phyloP scores from a whole-genome alignment of 2,329 filamentous ascomycete genomes.

The Trichoderma sp. region DNA sequence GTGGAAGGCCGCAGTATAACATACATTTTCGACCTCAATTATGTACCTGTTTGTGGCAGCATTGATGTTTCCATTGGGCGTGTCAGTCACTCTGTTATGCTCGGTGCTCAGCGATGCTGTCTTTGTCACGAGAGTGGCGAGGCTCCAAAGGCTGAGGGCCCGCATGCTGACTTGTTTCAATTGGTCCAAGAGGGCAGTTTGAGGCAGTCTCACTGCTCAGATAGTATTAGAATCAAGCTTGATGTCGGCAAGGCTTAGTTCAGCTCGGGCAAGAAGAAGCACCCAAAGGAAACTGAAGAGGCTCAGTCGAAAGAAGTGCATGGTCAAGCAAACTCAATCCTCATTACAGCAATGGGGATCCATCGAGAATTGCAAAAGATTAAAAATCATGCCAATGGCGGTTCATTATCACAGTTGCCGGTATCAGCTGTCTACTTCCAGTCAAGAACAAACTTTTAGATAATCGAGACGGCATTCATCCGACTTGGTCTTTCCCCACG shows the following conservation, averaged over 20 bases:
- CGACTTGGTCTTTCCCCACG: slow-evolving; percentile 8
- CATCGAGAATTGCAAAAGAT: neutral
- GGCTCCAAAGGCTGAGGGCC: neutral
- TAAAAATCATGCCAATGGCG: neutral
- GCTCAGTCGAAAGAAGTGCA: neutral
- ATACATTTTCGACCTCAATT: slow-evolving; percentile 29
- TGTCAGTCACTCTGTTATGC: neutral
- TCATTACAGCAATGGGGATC: neutral
- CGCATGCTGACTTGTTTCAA: slow-evolving; percentile 3
- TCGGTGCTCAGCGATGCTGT: neutral
- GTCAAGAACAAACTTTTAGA: neutral
- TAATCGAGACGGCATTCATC: neutral
- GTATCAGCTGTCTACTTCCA: neutral
- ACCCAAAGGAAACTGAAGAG: neutral
- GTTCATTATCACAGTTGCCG: neutral
- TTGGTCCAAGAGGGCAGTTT: neutral
- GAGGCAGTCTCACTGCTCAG: neutral
- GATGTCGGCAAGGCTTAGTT: neutral
- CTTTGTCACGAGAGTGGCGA: neutral
- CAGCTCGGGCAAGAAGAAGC: neutral
- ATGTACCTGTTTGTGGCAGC: slow-evolving; percentile 33
- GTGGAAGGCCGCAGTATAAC: neutral
- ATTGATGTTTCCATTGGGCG: neutral
- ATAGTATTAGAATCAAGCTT: neutral
- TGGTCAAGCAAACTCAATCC: neutral